Percentiles rank a stretch among this genome's conserved stretches.
These are phyloP conservation scores for Fomes fomentarius DNA, from an alignment of 1,284 basidiomycete genomes.

Conservation along the genomic window DNA sequence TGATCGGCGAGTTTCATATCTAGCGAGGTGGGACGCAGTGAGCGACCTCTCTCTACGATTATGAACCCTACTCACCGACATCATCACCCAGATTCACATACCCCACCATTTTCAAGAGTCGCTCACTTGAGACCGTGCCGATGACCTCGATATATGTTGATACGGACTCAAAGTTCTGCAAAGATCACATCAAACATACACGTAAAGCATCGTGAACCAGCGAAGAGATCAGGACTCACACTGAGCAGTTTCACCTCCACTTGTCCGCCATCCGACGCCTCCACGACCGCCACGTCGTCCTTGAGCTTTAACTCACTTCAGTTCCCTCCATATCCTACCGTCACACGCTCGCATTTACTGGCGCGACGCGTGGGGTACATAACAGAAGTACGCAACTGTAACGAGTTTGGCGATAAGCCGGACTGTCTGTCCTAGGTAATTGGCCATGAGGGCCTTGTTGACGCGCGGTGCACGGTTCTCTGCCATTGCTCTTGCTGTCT, in stretches of 20 bases:
- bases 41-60: background rate
- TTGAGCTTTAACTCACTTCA: constrained; percentile 49
- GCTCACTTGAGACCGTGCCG: constrained; percentile 64
- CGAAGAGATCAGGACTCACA: background rate
- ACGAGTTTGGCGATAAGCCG: constrained; percentile 74
- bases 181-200: background rate
- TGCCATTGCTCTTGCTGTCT: constrained; percentile 40
- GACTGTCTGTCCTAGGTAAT: constrained; percentile 64
- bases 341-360: no score
- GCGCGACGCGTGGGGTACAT: no score
- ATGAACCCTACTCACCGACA: constrained; percentile 59
- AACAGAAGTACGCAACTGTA: no score
- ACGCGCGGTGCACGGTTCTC: constrained; percentile 61
- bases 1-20: constrained; percentile 72
- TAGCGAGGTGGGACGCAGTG: no score
- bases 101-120: constrained; percentile 64
- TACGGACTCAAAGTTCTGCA: constrained; percentile 50
- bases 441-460: constrained; percentile 61
- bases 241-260: constrained; percentile 49
- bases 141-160: constrained; percentile 77
- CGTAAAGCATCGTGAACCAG: background rate
- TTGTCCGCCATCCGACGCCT: constrained; percentile 75
- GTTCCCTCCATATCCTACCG: no score
- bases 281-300: constrained; percentile 61
- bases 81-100: constrained; percentile 65